Base-by-base conservation (phyloP, 2,329 filamentous ascomycete genomes). In the Myriosclerotinia duriaeana region DNA sequence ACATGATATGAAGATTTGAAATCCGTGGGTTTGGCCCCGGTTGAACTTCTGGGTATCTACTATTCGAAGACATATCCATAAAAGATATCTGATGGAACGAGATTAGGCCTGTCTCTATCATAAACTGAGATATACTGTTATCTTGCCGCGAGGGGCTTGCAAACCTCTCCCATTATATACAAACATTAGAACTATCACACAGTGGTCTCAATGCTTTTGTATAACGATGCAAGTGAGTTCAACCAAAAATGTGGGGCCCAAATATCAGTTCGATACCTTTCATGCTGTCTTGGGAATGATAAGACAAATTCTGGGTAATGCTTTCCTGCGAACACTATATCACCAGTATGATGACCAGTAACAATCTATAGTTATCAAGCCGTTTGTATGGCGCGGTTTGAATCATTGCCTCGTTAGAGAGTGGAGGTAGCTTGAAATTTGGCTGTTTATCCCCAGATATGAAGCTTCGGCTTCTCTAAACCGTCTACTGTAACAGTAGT, bases 331-430 rank as follows among this genome's bases (percentile, higher is more conserved):
- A 53, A 65, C 6, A 59, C 52, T 14, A 65, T 17, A 15, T 30
- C n/a, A 26, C 44, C 53, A 3, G 20, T 2, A 50, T 52, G 34
- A 44, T 36, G 34, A 59, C 30, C 34, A 6, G 15, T 9, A 40
- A 17, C 30, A 9, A 20, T 11, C 53, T 34, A 22, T 65, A 59
- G 5, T 26, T 7, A 7, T 65, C 63, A 1, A 38, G n/a, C 15
- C 53, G 34, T 65, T 58, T 65, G 5, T 12, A 40, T n/a, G 63
- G 44, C 3, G 53, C 44, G 2, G 34, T 58, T 26, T 65, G 34
- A 15, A 58, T 26, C 2, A 26, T 15, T 22, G 42, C 22, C 4
- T 59, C 30, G 30, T n/a, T 50, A 17, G 59, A 59, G 17, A 65
- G 30, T 52, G 44, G 44, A 8, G 50, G 52, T n/a, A 42, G 17